Percentiles rank a stretch among this genome's conserved stretches.
These are phyloP conservation scores for Marasmius sp. DNA, from an alignment of 1,284 basidiomycete species.

Conservation along the genomic window DNA sequence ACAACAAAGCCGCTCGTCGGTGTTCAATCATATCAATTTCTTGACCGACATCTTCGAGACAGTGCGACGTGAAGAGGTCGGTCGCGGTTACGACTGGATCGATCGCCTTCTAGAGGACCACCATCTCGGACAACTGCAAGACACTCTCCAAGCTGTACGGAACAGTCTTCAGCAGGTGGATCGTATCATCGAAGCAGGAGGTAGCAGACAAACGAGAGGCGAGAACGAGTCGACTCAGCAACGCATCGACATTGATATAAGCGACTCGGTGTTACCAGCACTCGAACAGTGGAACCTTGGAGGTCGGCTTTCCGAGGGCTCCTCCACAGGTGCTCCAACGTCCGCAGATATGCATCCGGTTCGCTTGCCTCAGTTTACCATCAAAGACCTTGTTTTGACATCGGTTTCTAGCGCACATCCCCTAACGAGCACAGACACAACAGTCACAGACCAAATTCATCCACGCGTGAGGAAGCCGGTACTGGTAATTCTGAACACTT, in stretches of 20 bases:
- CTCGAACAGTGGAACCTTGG: not conserved
- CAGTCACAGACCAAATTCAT: no score
- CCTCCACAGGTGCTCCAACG: not conserved
- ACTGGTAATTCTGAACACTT: not conserved
- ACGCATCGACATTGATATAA: not conserved
- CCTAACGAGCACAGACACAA: no score
- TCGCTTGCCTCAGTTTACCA: no score
- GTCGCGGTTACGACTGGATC: conserved; percentile 5
- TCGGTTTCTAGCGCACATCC: no score
- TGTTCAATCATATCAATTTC: not conserved
- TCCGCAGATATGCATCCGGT: not conserved
- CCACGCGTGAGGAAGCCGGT: not conserved
- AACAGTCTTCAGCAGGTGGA: not conserved
- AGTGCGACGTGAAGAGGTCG: conserved; percentile 1
- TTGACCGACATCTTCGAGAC: conserved; percentile 8
- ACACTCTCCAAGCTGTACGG: conserved; percentile 4
- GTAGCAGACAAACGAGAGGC: not conserved
- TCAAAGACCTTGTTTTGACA: no score
- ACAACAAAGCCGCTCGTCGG: not conserved
- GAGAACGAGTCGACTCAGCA: not conserved
- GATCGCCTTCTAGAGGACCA: conserved; percentile 6
- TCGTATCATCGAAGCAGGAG: not conserved
- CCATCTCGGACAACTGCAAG: not conserved
- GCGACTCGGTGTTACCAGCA: not conserved
- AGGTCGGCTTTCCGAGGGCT: not conserved